phyloP scores from a whole-genome alignment of 129 eudicot genomes.

The Apium graveolens region DNA sequence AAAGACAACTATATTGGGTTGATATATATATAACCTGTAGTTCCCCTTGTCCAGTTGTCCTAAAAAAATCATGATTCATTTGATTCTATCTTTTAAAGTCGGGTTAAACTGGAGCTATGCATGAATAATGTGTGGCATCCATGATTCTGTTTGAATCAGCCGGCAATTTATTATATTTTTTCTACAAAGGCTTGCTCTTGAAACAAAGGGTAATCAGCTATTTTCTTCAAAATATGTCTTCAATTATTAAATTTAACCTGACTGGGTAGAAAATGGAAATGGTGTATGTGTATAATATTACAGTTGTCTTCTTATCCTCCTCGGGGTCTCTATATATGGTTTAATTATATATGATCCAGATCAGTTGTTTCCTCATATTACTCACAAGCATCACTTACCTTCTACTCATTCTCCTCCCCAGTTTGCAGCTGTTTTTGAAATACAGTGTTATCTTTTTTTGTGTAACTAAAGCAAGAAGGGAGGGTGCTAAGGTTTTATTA shows the following conservation, averaged over 20 bases:
- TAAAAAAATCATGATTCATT: not conserved
- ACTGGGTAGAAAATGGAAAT: not conserved
- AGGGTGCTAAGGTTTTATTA: no score
- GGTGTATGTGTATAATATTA: no score
- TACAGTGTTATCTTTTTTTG: not conserved
- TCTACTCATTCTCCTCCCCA: not conserved
- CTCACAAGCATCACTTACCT: not conserved
- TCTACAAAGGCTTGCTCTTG: not conserved
- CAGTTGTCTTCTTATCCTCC: no score
- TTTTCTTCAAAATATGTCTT: not conserved
- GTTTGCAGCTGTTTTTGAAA: not conserved
- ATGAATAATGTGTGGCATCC: not conserved
- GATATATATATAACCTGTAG: not conserved
- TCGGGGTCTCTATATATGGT: no score
- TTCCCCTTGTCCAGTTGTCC: not conserved
- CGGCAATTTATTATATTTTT: not conserved
- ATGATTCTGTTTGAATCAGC: not conserved
- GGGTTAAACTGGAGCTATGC: not conserved
- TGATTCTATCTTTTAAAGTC: not conserved
- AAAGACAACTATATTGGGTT: not conserved
- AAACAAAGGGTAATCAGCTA: not conserved
- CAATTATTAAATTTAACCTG: no score
- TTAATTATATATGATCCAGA: no score
- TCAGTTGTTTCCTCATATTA: not conserved
- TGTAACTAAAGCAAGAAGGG: no score